Evolutionary conservation across 2,329 filamentous ascomycete genomes (phyloP).

Genomic region (Aspergillus pseudoglaucus): DNA sequence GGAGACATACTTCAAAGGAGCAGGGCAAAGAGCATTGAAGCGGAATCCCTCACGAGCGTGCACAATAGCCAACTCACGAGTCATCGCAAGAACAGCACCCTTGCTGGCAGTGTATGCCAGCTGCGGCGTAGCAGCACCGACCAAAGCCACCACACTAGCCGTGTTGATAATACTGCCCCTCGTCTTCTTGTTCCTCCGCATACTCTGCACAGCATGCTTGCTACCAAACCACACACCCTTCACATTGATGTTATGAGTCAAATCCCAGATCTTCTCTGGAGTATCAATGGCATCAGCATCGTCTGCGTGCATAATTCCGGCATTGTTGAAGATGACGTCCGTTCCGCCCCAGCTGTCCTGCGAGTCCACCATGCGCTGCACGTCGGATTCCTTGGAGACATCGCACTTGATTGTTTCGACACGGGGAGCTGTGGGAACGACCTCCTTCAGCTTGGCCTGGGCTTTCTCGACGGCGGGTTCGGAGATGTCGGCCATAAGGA

Average conservation of each 20-base stretch:
- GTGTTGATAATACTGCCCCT: constrained; percentile 86
- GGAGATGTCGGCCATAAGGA: constrained; percentile 82
- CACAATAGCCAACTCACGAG: constrained; percentile 82
- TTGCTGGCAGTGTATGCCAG: constrained; percentile 91
- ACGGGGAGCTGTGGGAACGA: constrained; percentile 50
- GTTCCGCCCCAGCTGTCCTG: constrained; percentile 80
- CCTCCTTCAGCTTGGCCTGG: constrained; percentile 64
- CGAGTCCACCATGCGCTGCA: constrained; percentile 66
- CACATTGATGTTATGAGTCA: constrained; percentile 91
- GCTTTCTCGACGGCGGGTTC: constrained; percentile 70
- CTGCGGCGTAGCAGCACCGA: constrained; percentile 81
- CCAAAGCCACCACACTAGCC: constrained; percentile 78
- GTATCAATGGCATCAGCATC: constrained; percentile 77
- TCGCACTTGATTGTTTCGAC: constrained; percentile 42
- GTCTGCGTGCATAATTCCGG: constrained; percentile 87
- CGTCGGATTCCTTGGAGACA: constrained; percentile 76
- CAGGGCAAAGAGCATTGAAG: constrained; percentile 87
- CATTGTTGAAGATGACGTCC: constrained; percentile 95
- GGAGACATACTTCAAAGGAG: constrained; percentile 67
- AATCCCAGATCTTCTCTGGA: constrained; percentile 85
- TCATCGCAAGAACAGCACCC: constrained; percentile 84
- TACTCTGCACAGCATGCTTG: constrained; percentile 80
- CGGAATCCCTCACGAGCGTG: constrained; percentile 84
- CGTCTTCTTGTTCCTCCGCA: constrained; percentile 73
- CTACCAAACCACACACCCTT: constrained; percentile 97